A percentile compares a stretch with the other conserved stretches of the same genome.
Conservation (phyloP, 305 asterid species). For the Solanum hybrid region DNA sequence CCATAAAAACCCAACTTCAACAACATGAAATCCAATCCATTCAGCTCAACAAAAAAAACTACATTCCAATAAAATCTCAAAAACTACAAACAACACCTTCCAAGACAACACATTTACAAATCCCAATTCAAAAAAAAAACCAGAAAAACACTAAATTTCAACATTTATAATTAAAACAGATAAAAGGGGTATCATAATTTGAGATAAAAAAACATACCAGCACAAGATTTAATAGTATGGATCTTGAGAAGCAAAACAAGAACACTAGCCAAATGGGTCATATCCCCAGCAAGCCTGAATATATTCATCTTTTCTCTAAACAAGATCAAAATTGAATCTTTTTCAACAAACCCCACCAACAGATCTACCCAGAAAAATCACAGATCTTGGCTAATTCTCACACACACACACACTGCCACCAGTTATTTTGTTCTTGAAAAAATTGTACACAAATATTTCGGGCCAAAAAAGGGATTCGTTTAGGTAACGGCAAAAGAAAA, state of each 20-base stretch:
- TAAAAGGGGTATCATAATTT: not conserved
- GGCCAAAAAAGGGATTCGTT: not conserved
- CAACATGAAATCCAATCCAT: not conserved
- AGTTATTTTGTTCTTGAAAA: not conserved
- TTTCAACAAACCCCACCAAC: not conserved
- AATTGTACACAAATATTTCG: not conserved
- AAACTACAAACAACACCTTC: not conserved
- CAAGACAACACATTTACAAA: not conserved
- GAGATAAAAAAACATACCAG: slow-evolving; percentile 28
- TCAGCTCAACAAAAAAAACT: not conserved
- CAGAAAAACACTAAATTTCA: not conserved
- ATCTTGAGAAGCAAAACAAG: slow-evolving; percentile 81
- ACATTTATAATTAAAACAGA: not conserved
- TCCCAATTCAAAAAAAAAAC: not conserved
- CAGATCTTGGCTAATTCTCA: not conserved
- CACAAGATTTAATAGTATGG: slow-evolving; percentile 78
- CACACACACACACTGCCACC: not conserved
- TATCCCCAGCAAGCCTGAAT: slow-evolving; percentile 73
- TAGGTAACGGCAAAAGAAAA: not conserved
- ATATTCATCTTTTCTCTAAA: slow-evolving; percentile 41
- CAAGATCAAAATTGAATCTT: not conserved
- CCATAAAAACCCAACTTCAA: not conserved
- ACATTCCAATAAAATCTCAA: not conserved
- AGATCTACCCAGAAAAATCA: not conserved
- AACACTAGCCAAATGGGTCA: slow-evolving; percentile 82